Base-by-base conservation (phyloP, 495 filamentous ascomycete species). In the Aspergillus conjunctus region DNA sequence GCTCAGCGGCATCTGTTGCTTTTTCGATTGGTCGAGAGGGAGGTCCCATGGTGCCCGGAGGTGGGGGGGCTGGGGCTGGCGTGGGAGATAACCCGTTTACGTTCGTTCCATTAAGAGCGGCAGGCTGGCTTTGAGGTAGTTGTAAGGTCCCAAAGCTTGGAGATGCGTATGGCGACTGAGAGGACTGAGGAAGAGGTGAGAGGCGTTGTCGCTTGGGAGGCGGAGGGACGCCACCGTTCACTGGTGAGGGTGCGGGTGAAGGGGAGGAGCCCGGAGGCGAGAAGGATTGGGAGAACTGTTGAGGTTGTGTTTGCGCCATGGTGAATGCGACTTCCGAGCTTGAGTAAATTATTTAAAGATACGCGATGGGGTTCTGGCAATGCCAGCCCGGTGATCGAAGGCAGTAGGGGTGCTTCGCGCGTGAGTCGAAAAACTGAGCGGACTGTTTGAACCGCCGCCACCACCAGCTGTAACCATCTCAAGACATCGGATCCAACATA, bases 21-120 rank as follows among this genome's bases (percentile, higher is more conserved):
- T 85, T 85, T 32, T 90, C 87, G 8, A 79, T 78, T 17, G 91
- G 88, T 53, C 86, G 88, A 34, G 85, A 86, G 1, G 92, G 92
- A 17, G 92, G 92, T 0, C 89, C 89, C 92, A 96, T 96, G 17
- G 82, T 78, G 48, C 84, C 84, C 10, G 76, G 66, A 37, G 77
- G 76, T 39, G 76, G 65, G 56, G 73, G 59, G 48, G 69, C 62
- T 50, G 73, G 67, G 26, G 65, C 68, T 49, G 69, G n/a, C n/a
- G n/a, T n/a, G n/a, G n/a, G 66, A 55, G 68, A 58, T 51, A 69
- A 67, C 62, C 71, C 71, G 52, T 77, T 80, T 65, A 74, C 63
- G 54, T 72, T 78, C 57, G 64, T 56, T 30, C 76, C 73, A 56
- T 77, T 79, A 54, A 73, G 68, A 8, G 67, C 50, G 21, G 51